Conservation (phyloP, 345 rosid genomes). For the Gossypium turneri region DNA sequence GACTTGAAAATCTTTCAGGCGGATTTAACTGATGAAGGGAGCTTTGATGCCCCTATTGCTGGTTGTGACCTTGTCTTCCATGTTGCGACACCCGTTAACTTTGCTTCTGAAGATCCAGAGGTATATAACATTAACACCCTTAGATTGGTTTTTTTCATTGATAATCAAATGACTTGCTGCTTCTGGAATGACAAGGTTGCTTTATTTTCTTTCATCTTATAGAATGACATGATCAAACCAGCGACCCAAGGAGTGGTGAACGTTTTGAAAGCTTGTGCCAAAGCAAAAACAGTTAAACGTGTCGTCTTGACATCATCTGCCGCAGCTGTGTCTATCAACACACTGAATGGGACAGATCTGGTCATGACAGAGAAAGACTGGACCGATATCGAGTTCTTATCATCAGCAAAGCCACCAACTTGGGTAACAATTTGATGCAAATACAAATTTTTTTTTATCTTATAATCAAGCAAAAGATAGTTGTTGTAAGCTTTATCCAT, state of each 20-base stretch:
- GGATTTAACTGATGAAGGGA: conserved; percentile 63
- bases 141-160: not conserved
- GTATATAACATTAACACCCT: conserved; percentile 22
- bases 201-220: not conserved
- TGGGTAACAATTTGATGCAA: conserved; percentile 53
- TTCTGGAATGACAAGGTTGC: not conserved
- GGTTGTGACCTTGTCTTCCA: conserved; percentile 81
- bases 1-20: conserved; percentile 62
- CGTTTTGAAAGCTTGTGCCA: conserved; percentile 66
- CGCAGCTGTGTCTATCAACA: conserved; percentile 67
- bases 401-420: conserved; percentile 62
- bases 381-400: conserved; percentile 68
- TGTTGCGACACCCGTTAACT: conserved; percentile 86
- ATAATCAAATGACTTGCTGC: not conserved
- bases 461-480: not conserved
- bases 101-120: conserved; percentile 83
- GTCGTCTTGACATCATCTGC: conserved; percentile 91
- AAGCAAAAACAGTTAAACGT: conserved; percentile 61
- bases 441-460: not conserved
- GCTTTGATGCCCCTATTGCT: conserved; percentile 51
- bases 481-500: not conserved
- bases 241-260: conserved; percentile 73
- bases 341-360: conserved; percentile 51
- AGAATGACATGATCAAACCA: conserved; percentile 95
- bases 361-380: conserved; percentile 68